Base-by-base conservation (phyloP, 805 yeast species). In the Metschnikowia dekortorum region DNA sequence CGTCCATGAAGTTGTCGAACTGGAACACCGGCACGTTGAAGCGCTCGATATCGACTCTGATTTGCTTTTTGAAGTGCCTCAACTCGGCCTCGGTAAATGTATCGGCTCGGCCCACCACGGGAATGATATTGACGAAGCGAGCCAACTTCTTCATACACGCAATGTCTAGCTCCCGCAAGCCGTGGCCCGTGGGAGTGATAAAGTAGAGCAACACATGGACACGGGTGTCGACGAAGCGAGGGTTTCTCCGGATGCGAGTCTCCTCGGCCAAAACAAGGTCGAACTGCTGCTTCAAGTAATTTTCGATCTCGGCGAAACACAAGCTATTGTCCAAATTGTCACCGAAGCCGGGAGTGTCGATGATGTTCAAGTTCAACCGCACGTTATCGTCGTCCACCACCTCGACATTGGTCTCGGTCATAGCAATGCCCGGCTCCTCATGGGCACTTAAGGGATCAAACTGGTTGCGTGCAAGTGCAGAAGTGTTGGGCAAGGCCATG, bases 221-320 rank as follows among this genome's bases (percentile, higher is more conserved):
- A 59, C 94, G 75, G 14, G 90, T 77, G 69, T 87, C 92, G 58
- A 79, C 84, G 62, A 85, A 83, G 55, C 88, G 75, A 28, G 96
- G 96, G 64, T 89, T 88, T 76, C 97, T 84, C 66, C 80, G 79
- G 55, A 90, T 88, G 55, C 92, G 77, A 1, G 94, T 87, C 66
- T 90, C 97, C 65, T 90, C 96, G 1, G 88, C 89, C 43, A 90
- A 75, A 0, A 87, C 89, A 50, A 78, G 71, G 63, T 85, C 91
- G 62, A 86, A 87, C 62, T 87, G 92, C 63, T 84, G 89, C 63
- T 84, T 86, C 60, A 87, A 68, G 63, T 79, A 87, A 50, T 76
- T 74, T 47, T 81, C 79, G 47, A 87, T 80, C 62, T 87, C 94
- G 10, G 70, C 73, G 60, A 79, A 82, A 62, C 92, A 85, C 46